phyloP scores from a whole-genome alignment of 129 eudicot species.

The Flaveria ramosissima region DNA sequence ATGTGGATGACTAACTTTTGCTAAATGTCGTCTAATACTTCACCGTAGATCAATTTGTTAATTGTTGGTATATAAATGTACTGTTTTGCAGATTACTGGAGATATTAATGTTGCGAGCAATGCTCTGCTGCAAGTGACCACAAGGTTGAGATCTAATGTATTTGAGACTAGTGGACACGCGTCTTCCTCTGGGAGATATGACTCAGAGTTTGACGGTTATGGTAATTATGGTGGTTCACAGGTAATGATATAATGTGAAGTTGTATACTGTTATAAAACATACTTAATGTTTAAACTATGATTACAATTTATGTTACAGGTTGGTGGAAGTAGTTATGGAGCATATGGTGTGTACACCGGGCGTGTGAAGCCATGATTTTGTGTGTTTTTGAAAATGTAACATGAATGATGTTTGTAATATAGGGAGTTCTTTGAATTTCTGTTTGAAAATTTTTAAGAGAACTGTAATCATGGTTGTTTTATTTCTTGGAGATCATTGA shows the following conservation, averaged over 20 bases:
- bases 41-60: too few relatives aligned
- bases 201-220: slow-evolving; percentile 39
- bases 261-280: background rate
- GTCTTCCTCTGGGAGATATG: slow-evolving; percentile 16
- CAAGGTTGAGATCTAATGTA: slow-evolving; percentile 65
- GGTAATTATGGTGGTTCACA: slow-evolving; percentile 30
- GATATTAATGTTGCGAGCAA: slow-evolving; percentile 59
- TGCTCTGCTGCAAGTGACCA: slow-evolving; percentile 75
- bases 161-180: slow-evolving; percentile 73
- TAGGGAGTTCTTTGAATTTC: background rate
- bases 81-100: slow-evolving; percentile 67
- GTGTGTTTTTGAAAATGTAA: slow-evolving; percentile 6
- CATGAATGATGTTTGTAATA: slow-evolving; percentile 11
- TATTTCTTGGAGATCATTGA: background rate
- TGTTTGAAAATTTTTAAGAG: background rate
- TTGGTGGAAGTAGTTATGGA: slow-evolving; percentile 59
- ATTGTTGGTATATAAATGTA: background rate
- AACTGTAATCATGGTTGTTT: slow-evolving; percentile 20
- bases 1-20: slow-evolving; percentile 8
- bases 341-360: slow-evolving; percentile 68
- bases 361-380: slow-evolving; percentile 25
- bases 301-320: slow-evolving; percentile 32
- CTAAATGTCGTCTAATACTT: background rate
- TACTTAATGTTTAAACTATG: background rate
- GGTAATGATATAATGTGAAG: slow-evolving; percentile 14